Percentiles rank a stretch among this genome's conserved stretches.
Conservation (phyloP, 2,329 filamentous ascomycete species). For the Nemania sp. region DNA sequence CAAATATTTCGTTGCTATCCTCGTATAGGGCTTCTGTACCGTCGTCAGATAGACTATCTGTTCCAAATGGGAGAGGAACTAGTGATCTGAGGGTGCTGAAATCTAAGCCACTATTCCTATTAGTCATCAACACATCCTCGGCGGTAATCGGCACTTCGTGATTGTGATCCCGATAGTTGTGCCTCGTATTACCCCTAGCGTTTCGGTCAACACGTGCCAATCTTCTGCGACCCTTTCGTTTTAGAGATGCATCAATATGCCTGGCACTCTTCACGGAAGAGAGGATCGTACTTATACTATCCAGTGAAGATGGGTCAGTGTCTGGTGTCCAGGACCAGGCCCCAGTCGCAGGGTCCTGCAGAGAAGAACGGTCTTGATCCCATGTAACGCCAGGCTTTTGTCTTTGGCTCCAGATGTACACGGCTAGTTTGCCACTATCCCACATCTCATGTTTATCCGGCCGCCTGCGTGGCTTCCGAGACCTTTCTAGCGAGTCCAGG, state of each 20-base stretch:
- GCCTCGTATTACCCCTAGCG: not conserved
- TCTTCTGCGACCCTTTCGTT: conserved; percentile 26
- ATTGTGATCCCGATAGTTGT: conserved; percentile 8
- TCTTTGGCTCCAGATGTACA: conserved; percentile 48
- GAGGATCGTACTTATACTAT: conserved; percentile 40
- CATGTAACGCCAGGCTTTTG: conserved; percentile 41
- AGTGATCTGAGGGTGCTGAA: not conserved
- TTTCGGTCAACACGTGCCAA: conserved; percentile 3
- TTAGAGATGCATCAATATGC: conserved; percentile 39
- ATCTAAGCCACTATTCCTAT: conserved; percentile 4
- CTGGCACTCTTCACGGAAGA: conserved; percentile 41
- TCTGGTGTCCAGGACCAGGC: conserved; percentile 45
- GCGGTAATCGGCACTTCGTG: not conserved
- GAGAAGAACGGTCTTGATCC: conserved; percentile 39
- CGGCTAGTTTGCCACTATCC: conserved; percentile 46
- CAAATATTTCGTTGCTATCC: conserved; percentile 22
- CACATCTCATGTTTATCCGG: conserved; percentile 43
- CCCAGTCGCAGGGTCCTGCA: conserved; percentile 46
- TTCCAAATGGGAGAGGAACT: conserved; percentile 30
- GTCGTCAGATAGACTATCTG: conserved; percentile 38
- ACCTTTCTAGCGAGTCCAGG: conserved; percentile 45
- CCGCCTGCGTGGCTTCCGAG: conserved; percentile 31
- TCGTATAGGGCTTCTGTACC: conserved; percentile 33
- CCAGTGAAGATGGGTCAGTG: conserved; percentile 18
- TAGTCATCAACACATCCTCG: not conserved